phyloP scores from a whole-genome alignment of 2,329 filamentous ascomycete species.

The Microsporum canis region DNA sequence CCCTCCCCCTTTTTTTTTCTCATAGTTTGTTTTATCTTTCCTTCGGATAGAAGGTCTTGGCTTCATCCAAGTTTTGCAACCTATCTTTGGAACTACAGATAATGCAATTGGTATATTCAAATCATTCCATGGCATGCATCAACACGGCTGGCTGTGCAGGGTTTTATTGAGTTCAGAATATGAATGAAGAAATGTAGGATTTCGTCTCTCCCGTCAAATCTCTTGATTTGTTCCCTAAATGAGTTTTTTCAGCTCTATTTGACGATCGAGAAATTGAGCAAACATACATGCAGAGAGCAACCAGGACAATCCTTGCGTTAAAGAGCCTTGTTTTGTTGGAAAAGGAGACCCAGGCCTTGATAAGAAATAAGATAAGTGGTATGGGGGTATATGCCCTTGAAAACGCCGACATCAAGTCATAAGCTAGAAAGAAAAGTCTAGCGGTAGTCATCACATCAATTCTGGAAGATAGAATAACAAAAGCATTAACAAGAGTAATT shows the following conservation, averaged over 20 bases:
- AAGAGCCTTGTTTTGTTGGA: background rate
- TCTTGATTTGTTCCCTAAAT: constrained; percentile 5
- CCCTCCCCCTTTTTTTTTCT: background rate
- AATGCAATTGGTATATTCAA: background rate
- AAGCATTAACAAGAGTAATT: background rate
- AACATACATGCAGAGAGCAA: background rate
- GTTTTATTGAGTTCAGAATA: background rate
- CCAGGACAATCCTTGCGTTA: constrained; percentile 1
- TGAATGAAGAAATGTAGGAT: background rate
- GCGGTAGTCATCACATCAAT: background rate
- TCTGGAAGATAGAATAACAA: background rate
- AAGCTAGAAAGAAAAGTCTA: background rate
- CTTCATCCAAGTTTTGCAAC: background rate
- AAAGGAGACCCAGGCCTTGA: background rate
- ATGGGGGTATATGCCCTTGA: background rate
- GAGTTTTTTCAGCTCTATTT: constrained; percentile 3
- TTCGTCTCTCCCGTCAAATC: background rate
- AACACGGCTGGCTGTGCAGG: background rate
- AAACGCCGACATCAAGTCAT: constrained; percentile 3
- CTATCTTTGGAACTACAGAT: background rate
- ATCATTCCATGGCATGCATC: background rate
- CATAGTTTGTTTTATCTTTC: background rate
- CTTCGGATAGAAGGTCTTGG: constrained; percentile 5
- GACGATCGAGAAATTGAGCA: background rate
- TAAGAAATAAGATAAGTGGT: background rate